Conservation (phyloP, 2,329 filamentous ascomycete species). For the Xylaria sp. region DNA sequence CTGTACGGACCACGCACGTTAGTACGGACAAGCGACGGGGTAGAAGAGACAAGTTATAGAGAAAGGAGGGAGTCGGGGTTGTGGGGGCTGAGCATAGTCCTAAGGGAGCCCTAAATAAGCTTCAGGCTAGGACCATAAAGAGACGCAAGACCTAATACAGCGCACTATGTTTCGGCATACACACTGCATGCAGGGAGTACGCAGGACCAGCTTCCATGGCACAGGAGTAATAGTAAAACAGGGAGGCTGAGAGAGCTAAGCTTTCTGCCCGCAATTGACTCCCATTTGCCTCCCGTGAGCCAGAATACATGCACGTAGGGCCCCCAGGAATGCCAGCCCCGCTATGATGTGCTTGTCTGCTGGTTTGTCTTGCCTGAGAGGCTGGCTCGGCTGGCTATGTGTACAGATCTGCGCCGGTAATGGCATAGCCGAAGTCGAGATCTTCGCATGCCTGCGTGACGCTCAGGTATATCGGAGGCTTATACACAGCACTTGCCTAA, state of each 20-base stretch:
- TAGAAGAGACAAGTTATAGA: constrained; percentile 34
- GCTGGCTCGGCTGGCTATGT: not conserved
- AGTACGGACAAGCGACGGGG: constrained; percentile 39
- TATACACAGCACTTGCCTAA: constrained; percentile 23
- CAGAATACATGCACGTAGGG: constrained; percentile 28
- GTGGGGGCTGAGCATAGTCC: constrained; percentile 16
- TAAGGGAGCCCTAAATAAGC: constrained; percentile 7
- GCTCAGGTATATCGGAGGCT: not conserved
- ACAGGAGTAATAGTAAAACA: constrained; percentile 19
- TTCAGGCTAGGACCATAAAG: constrained; percentile 26
- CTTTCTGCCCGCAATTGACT: constrained; percentile 4
- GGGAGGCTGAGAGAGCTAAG: constrained; percentile 3
- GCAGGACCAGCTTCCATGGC: constrained; percentile 14
- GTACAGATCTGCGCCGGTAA: not conserved
- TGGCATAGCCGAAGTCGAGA: constrained; percentile 1
- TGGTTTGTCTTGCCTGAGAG: constrained; percentile 19
- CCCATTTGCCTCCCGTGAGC: not conserved
- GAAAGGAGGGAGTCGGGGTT: constrained; percentile 18
- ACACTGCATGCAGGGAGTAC: constrained; percentile 14
- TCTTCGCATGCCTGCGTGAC: constrained; percentile 7
- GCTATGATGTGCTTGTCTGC: constrained; percentile 9
- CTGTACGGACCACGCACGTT: constrained; percentile 59
- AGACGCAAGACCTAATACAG: constrained; percentile 8
- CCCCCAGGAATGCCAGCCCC: constrained; percentile 23
- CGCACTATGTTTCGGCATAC: constrained; percentile 9